Conservation (phyloP, 805 yeast genomes). For the Ogataea philodendri region DNA sequence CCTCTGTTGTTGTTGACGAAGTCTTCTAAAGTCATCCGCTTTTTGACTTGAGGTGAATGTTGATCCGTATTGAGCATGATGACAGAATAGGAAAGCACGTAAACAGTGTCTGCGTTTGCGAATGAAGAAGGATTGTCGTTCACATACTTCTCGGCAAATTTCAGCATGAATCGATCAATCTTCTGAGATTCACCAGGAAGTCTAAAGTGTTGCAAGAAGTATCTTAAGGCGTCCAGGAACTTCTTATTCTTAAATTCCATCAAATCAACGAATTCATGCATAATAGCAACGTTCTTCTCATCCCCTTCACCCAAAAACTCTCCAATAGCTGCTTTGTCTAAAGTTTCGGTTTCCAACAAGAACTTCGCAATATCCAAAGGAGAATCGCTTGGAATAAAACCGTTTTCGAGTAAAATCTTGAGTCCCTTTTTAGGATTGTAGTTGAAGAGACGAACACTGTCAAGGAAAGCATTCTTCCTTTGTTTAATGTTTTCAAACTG, state of each 20-base stretch:
- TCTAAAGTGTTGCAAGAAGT: constrained; percentile 81
- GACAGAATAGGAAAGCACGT: constrained; percentile 86
- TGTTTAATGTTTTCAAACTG: constrained; percentile 85
- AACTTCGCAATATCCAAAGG: constrained; percentile 75
- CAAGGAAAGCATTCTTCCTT: constrained; percentile 76
- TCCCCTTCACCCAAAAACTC: constrained; percentile 91
- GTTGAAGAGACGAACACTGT: constrained; percentile 77
- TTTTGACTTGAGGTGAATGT: constrained; percentile 83
- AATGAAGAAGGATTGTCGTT: constrained; percentile 87
- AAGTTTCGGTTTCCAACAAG: constrained; percentile 61
- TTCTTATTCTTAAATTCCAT: constrained; percentile 70
- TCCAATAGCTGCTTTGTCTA: constrained; percentile 83
- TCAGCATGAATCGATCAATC: constrained; percentile 93
- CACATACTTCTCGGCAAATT: constrained; percentile 89
- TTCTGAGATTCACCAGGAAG: constrained; percentile 98
- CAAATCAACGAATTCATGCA: constrained; percentile 91
- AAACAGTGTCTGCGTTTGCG: constrained; percentile 91
- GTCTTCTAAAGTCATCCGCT: constrained; percentile 84
- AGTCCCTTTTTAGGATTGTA: constrained; percentile 83
- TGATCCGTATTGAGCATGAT: constrained; percentile 92
- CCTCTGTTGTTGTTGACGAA: constrained; percentile 86
- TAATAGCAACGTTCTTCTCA: constrained; percentile 68
- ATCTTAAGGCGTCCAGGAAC: constrained; percentile 84
- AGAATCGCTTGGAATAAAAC: constrained; percentile 58
- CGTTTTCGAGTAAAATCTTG: constrained; percentile 54